These are phyloP conservation scores for Cladophialophora bantiana DNA, from an alignment of 2,329 filamentous ascomycete species.

Conservation along the genomic window DNA sequence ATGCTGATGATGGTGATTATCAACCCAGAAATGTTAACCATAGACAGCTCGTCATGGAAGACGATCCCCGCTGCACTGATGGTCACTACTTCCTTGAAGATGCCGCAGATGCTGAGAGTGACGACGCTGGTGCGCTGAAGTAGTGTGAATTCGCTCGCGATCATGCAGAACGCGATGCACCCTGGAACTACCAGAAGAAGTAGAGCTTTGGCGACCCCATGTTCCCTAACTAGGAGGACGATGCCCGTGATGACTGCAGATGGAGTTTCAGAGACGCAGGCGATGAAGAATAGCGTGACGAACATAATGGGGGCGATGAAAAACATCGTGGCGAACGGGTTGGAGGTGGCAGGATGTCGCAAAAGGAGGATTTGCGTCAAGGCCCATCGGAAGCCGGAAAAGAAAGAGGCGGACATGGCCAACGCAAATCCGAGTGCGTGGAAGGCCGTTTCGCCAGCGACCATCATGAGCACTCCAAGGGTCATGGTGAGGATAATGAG, in stretches of 20 bases:
- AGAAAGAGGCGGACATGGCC: constrained; percentile 91
- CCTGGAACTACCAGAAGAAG: constrained; percentile 88
- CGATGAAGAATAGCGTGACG: constrained; percentile 76
- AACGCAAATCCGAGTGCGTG: constrained; percentile 84
- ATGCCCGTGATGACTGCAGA: constrained; percentile 71
- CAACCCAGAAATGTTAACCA: constrained; percentile 85
- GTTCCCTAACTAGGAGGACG: constrained; percentile 66
- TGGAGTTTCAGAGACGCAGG: constrained; percentile 85
- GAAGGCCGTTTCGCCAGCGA: constrained; percentile 92
- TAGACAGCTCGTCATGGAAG: constrained; percentile 86
- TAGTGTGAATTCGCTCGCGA: constrained; percentile 91
- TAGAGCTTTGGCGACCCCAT: constrained; percentile 71
- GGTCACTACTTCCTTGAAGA: constrained; percentile 98
- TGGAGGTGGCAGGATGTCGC: constrained; percentile 91
- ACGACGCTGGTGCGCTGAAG: constrained; percentile 95
- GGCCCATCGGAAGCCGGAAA: constrained; percentile 97
- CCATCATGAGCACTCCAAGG: constrained; percentile 94
- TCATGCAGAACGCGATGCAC: constrained; percentile 93
- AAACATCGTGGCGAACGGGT: constrained; percentile 96
- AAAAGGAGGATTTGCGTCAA: constrained; percentile 96
- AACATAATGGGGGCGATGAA: constrained; percentile 99
- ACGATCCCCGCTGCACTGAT: constrained; percentile 86
- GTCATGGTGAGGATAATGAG: constrained; percentile 93
- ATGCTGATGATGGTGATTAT: constrained; percentile 90
- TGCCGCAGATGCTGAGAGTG: constrained; percentile 93